These are phyloP conservation scores for Aspergillus floridensis DNA, from an alignment of 2,329 filamentous ascomycete species.

Conservation along the genomic window DNA sequence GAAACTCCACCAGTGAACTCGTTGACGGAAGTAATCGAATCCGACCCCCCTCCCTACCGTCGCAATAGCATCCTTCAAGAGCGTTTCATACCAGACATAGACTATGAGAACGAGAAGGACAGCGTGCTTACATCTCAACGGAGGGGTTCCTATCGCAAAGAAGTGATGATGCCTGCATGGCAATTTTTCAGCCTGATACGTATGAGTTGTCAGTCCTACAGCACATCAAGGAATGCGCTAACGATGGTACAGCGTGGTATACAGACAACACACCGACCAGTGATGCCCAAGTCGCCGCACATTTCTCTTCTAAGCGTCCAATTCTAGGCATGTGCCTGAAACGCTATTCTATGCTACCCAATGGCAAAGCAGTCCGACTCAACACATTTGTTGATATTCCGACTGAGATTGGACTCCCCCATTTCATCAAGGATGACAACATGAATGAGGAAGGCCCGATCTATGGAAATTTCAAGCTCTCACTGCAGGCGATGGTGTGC, in stretches of 20 bases:
- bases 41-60: slow-evolving; percentile 27
- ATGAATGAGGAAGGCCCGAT: slow-evolving; percentile 65
- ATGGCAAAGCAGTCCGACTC: slow-evolving; percentile 67
- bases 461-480: slow-evolving; percentile 87
- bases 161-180: slow-evolving; percentile 94
- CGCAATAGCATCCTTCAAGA: slow-evolving; percentile 45
- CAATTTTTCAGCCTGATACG: slow-evolving; percentile 93
- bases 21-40: slow-evolving; percentile 24
- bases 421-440: slow-evolving; percentile 82
- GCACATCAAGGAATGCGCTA: slow-evolving; percentile 23
- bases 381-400: slow-evolving; percentile 91
- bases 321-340: slow-evolving; percentile 92
- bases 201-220: slow-evolving; percentile 48
- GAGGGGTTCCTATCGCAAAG: slow-evolving; percentile 59
- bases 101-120: slow-evolving; percentile 42
- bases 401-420: slow-evolving; percentile 74
- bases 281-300: slow-evolving; percentile 80
- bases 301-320: slow-evolving; percentile 78
- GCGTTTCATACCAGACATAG: slow-evolving; percentile 41
- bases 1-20: slow-evolving; percentile 27
- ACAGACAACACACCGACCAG: slow-evolving; percentile 63
- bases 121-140: slow-evolving; percentile 31
- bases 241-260: slow-evolving; percentile 70
- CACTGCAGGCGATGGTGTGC: slow-evolving; percentile 87
- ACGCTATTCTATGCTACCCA: slow-evolving; percentile 72